A percentile compares a stretch with the other conserved stretches of the same genome.
These are phyloP conservation scores for Aspergillus luchuensis DNA, from an alignment of 2,329 filamentous ascomycete species.

Conservation along the genomic window DNA sequence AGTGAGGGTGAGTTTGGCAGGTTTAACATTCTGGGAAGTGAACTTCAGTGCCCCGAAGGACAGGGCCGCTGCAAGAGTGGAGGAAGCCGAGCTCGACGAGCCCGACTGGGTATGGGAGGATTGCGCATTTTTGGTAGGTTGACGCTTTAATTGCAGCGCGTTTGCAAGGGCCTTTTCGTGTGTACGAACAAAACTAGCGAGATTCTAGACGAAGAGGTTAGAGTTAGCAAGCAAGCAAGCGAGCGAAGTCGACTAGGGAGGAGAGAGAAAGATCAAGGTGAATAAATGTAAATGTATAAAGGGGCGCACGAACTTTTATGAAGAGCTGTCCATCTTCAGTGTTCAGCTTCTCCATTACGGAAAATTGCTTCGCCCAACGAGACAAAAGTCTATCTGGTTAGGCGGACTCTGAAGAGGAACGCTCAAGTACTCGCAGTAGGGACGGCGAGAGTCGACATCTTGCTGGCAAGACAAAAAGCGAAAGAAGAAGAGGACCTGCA, in stretches of 20 bases:
- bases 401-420: constrained; percentile 39
- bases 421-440: constrained; percentile 36
- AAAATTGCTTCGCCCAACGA: constrained; percentile 31
- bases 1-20: constrained; percentile 87
- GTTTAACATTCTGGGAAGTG: constrained; percentile 80
- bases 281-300: background rate
- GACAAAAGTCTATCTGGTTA: constrained; percentile 29
- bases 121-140: constrained; percentile 67
- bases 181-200: constrained; percentile 92
- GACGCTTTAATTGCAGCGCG: constrained; percentile 80
- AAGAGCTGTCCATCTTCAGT: constrained; percentile 54
- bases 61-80: constrained; percentile 76
- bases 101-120: constrained; percentile 53
- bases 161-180: constrained; percentile 98
- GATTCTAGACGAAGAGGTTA: constrained; percentile 62
- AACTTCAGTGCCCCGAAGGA: constrained; percentile 85
- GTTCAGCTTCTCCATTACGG: constrained; percentile 52
- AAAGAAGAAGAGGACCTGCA: constrained; percentile 24
- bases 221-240: constrained; percentile 13
- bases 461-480: constrained; percentile 27
- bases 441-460: constrained; percentile 36
- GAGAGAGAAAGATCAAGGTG: background rate
- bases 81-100: constrained; percentile 68
- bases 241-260: background rate
- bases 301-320: constrained; percentile 44